Percentiles rank a stretch among this genome's conserved stretches.
Evolutionary conservation across 495 filamentous ascomycete genomes (phyloP).

Genomic region (Xylaria palmicola): DNA sequence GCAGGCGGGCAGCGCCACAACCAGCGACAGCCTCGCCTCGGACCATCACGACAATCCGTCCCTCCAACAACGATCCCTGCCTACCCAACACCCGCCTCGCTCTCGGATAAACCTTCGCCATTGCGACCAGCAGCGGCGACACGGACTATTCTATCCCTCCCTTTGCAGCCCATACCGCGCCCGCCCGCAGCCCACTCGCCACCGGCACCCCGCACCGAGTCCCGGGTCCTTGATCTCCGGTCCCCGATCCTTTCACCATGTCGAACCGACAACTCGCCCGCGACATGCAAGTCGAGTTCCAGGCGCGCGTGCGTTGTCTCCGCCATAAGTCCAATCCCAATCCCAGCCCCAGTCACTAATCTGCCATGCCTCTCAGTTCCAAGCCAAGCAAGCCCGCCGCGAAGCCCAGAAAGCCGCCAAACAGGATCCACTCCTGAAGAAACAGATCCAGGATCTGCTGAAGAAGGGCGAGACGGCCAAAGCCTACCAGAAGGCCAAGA

Average conservation of each 20-base stretch:
- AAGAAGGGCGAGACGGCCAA: slow-evolving; percentile 71
- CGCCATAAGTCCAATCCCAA: neutral
- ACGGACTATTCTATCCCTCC: neutral
- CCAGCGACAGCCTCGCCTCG: neutral
- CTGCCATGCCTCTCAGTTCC: slow-evolving; percentile 56
- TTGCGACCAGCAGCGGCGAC: neutral
- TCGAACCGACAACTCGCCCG: slow-evolving; percentile 50
- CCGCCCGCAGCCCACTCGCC: neutral
- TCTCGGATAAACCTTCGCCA: neutral
- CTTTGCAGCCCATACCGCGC: neutral
- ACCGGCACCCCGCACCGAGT: neutral
- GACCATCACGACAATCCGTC: neutral
- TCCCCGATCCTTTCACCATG: slow-evolving; percentile 41
- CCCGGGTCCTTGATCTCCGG: too few species aligned
- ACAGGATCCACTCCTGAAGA: slow-evolving; percentile 77
- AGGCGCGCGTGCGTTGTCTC: slow-evolving; percentile 41
- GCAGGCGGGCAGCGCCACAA: neutral
- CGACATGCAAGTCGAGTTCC: slow-evolving; percentile 54
- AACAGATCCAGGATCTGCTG: slow-evolving; percentile 78
- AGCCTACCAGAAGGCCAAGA: slow-evolving; percentile 78
- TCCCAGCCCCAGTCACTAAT: neutral
- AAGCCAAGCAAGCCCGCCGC: slow-evolving; percentile 77
- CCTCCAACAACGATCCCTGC: neutral
- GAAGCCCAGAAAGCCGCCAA: slow-evolving; percentile 80
- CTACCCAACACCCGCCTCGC: neutral